These are phyloP conservation scores for Cryomyces minteri DNA, from an alignment of 495 filamentous ascomycete genomes.

Conservation along the genomic window DNA sequence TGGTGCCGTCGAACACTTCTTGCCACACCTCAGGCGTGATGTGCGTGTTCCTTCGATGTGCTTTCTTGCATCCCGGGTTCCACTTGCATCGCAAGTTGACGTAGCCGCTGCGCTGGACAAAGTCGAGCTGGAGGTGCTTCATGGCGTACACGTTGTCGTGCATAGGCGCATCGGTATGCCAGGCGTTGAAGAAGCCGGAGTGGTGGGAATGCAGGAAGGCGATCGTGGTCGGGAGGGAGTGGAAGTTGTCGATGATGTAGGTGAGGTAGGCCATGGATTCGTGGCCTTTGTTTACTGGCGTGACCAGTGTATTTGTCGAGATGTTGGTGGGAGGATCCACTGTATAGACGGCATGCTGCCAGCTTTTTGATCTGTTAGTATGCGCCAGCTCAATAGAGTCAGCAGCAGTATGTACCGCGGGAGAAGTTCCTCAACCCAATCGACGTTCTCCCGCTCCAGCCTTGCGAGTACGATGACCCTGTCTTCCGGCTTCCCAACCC, in stretches of 20 bases:
- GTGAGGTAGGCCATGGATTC: slow-evolving; percentile 37
- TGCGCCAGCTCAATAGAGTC: no score
- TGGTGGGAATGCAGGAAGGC: slow-evolving; percentile 32
- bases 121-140: slow-evolving; percentile 23
- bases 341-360: slow-evolving; percentile 3
- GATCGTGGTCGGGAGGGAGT: slow-evolving; percentile 25
- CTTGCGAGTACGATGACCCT: no score
- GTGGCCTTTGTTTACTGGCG: slow-evolving; percentile 37
- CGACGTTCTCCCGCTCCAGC: no score
- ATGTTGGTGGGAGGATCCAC: slow-evolving; percentile 20
- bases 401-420: no score
- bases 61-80: slow-evolving; percentile 24
- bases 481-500: no score
- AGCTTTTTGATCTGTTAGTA: no score
- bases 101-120: slow-evolving; percentile 27
- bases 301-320: slow-evolving; percentile 12
- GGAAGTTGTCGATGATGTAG: slow-evolving; percentile 32
- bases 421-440: no score
- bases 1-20: slow-evolving; percentile 5
- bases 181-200: slow-evolving; percentile 8
- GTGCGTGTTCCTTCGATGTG: slow-evolving; percentile 6
- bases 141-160: slow-evolving; percentile 17
- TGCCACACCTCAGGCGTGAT: slow-evolving; percentile 1
- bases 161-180: slow-evolving; percentile 26
- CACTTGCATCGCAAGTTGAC: slow-evolving; percentile 29